phyloP scores from a whole-genome alignment of 305 asterid species.

The Fraxinus greggii region DNA sequence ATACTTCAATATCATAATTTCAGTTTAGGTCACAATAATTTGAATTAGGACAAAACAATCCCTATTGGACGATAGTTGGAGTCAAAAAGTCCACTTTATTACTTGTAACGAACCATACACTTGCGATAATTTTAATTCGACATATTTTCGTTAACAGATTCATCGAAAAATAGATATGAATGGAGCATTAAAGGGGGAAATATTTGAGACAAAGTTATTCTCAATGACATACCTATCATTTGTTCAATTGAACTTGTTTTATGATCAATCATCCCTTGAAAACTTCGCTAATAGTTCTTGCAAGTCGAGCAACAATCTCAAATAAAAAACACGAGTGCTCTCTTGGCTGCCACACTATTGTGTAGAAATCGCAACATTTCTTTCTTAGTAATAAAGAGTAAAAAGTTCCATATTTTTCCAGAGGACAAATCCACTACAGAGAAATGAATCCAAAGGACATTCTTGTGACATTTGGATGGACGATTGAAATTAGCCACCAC shows the following conservation, averaged over 20 bases:
- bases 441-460: neutral
- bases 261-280: neutral
- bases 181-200: neutral
- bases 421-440: slow-evolving; percentile 6
- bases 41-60: too few species aligned
- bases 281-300: neutral
- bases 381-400: slow-evolving; percentile 22
- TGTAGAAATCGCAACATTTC: slow-evolving; percentile 8
- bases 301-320: neutral
- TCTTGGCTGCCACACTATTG: neutral
- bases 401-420: neutral
- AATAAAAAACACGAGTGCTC: neutral
- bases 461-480: neutral
- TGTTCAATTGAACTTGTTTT: neutral
- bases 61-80: too few species aligned
- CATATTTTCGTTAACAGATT: neutral
- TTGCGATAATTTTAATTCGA: too few species aligned
- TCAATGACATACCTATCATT: neutral
- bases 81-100: too few species aligned
- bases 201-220: neutral
- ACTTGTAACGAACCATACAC: too few species aligned
- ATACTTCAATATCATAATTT: too few species aligned
- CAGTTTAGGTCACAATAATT: too few species aligned
- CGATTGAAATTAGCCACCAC: slow-evolving; percentile 51
- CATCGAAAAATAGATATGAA: neutral